Base-by-base conservation (phyloP, 495 filamentous ascomycete species). In the Penicillium odoratum region DNA sequence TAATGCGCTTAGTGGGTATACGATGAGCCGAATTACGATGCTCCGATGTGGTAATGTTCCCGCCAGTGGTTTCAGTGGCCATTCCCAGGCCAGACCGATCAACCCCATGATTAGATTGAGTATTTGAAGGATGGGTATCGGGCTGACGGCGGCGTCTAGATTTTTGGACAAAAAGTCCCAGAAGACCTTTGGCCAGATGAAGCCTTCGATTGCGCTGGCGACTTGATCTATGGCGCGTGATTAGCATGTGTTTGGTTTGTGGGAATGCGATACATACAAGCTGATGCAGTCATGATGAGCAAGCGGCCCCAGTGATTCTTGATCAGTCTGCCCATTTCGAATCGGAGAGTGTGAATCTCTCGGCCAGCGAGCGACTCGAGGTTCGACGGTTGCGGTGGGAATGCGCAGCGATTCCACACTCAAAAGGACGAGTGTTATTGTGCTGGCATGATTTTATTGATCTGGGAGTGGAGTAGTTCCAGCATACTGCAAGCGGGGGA, bases 141-240 rank as follows among this genome's bases (percentile, higher is more conserved):
- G 94, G 57, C 86, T 89, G 52, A 98, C 92, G 52, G 88, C 88
- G 45, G 77, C 81, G 67, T 98, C 89, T 60, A 99, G 85, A 68
- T 90, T 92, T 64, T 93, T 92, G 56, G 95, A 96, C 63, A 90
- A 77, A 72, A 96, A 95, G 76, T 99, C 95, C 89, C 90, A 99
- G 78, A 99, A 95, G 62, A 98, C 85, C 77, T 99, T 99, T 53
- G 95, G 95, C 93, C 93, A 99, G 83, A 98, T 95, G 83, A 91
- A 96, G 65, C 85, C 88, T 76, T 92, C 81, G 51, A 99, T 72
- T 1, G 88, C 85, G 58, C 92, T 91, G 61, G 84, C 88, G 54
- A 96, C 66, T 85, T 99, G 95, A 68, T 96, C 92, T 91, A 64
- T 47, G 8, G 48, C 29, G 50, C 10, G 28, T 33, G 29, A 29